Evolutionary conservation across 257 asterid genomes (phyloP).

Genomic region (Prunella vulgaris): DNA sequence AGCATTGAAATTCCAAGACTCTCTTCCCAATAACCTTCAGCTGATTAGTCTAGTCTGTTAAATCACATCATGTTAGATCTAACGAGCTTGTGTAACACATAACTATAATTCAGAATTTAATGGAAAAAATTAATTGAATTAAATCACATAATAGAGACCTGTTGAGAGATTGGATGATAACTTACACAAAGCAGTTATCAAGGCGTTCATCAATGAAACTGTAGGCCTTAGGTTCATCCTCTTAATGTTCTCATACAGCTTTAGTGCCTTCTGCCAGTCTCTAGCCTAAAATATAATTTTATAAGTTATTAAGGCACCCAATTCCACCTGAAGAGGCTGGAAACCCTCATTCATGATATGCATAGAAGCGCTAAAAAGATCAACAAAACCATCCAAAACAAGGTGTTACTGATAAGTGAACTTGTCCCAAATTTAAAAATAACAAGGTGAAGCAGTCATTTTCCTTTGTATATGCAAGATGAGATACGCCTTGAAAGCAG

Average conservation of each 20-base stretch:
- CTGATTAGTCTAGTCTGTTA: neutral
- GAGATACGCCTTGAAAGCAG: neutral
- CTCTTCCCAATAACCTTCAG: neutral
- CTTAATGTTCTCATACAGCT: constrained; percentile 62
- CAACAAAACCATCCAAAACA: constrained; percentile 11
- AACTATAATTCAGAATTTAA: constrained; percentile 7
- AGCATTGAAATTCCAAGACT: constrained; percentile 1
- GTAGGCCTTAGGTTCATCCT: constrained; percentile 66
- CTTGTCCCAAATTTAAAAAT: constrained; percentile 10
- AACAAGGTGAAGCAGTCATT: neutral
- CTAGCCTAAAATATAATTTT: constrained; percentile 51
- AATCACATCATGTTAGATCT: neutral
- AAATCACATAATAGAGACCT: constrained; percentile 1
- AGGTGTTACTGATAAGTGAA: neutral
- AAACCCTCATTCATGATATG: neutral
- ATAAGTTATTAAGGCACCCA: constrained; percentile 12
- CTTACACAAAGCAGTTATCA: constrained; percentile 93
- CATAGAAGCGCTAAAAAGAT: neutral
- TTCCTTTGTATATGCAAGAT: neutral
- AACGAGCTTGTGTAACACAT: neutral
- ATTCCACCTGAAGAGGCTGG: neutral
- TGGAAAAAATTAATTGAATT: neutral
- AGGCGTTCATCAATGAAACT: constrained; percentile 91
- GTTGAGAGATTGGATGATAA: constrained; percentile 18
- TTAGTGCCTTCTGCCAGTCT: constrained; percentile 88